These are phyloP conservation scores for Knoxdaviesia capensis DNA, from an alignment of 2,329 filamentous ascomycete genomes.

Conservation along the genomic window DNA sequence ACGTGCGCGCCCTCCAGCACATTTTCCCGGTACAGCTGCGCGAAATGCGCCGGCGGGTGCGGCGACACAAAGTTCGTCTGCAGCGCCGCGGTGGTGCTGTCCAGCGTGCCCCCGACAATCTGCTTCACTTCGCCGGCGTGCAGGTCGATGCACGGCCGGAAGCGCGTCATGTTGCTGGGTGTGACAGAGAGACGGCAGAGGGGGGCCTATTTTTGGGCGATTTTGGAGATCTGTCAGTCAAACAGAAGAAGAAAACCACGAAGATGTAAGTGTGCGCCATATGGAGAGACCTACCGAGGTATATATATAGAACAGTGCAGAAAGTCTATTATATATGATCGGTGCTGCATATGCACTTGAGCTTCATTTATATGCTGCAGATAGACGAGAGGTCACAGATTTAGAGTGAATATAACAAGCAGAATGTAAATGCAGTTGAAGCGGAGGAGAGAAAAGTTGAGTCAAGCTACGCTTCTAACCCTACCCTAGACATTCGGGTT, in stretches of 20 bases:
- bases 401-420: no score
- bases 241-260: no score
- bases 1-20: constrained; percentile 67
- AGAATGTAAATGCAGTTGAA: no score
- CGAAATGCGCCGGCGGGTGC: constrained; percentile 64
- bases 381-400: background rate
- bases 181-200: background rate
- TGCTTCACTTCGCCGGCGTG: constrained; percentile 97
- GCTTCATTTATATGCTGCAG: background rate
- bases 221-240: no score
- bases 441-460: no score
- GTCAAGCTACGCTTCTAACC: no score
- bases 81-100: constrained; percentile 41
- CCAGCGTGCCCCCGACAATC: constrained; percentile 87
- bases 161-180: constrained; percentile 57
- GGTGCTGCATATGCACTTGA: background rate
- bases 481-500: no score
- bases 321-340: no score
- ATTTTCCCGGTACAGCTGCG: constrained; percentile 59
- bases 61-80: constrained; percentile 87
- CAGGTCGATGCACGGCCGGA: constrained; percentile 90
- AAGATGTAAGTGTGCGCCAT: no score
- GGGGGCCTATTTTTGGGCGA: background rate
- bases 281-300: no score
- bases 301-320: no score